phyloP scores from a whole-genome alignment of 305 asterid genomes.

The Fraxinus baroniana region DNA sequence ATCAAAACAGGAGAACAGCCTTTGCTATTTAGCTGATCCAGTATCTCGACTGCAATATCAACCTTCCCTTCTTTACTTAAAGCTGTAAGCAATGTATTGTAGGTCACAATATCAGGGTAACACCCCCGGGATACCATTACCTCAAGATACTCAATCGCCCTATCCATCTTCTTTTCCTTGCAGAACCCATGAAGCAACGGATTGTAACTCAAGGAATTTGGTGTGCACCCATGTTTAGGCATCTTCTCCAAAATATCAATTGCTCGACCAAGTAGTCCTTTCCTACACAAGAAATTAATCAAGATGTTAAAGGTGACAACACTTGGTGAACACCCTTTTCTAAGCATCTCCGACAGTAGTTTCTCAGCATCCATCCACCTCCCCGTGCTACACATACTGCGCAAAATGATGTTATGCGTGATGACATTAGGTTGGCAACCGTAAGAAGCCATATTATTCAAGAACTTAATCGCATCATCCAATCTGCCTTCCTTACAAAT shows the following conservation, averaged over 20 bases:
- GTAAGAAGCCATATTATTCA: constrained; percentile 57
- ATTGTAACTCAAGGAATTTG: constrained; percentile 81
- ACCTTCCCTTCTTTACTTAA: constrained; percentile 86
- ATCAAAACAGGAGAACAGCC: constrained; percentile 79
- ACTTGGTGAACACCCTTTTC: constrained; percentile 79
- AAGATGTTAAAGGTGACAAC: constrained; percentile 84
- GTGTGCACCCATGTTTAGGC: constrained; percentile 74
- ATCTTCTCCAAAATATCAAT: constrained; percentile 74
- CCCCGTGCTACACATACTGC: constrained; percentile 79
- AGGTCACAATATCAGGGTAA: constrained; percentile 91
- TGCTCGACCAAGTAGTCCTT: constrained; percentile 65
- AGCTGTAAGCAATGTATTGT: constrained; percentile 79
- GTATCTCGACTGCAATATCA: constrained; percentile 74
- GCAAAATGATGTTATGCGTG: constrained; percentile 73
- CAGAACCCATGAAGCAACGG: constrained; percentile 82
- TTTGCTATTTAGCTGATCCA: constrained; percentile 57
- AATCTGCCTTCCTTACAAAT: constrained; percentile 85
- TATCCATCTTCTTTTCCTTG: constrained; percentile 82
- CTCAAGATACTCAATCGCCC: constrained; percentile 84
- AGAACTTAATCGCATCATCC: constrained; percentile 75
- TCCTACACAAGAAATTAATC: constrained; percentile 77
- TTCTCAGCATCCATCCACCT: constrained; percentile 95
- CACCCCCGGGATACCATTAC: constrained; percentile 78
- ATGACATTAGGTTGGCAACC: constrained; percentile 88
- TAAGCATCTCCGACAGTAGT: constrained; percentile 73